These are phyloP conservation scores for Chlorella ohadii DNA, from an alignment of 139 green algal species.

Conservation along the genomic window DNA sequence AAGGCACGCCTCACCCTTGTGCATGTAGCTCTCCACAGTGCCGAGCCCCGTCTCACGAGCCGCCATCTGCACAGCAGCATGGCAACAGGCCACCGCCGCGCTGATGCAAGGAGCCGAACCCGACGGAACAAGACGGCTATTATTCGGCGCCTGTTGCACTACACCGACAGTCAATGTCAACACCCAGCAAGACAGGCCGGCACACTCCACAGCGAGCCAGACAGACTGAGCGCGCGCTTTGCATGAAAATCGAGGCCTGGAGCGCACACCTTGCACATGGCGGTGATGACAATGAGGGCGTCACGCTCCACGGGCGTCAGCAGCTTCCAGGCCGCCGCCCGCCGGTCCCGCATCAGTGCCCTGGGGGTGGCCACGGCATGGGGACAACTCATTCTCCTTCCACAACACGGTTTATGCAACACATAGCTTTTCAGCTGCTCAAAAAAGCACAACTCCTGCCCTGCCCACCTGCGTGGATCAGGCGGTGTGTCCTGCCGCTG, in stretches of 20 bases:
- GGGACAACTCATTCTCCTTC: background rate
- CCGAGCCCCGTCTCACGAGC: slow-evolving; percentile 63
- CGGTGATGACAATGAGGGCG: slow-evolving; percentile 84
- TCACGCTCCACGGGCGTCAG: slow-evolving; percentile 77
- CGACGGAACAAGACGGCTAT: no score
- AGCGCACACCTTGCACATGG: slow-evolving; percentile 87
- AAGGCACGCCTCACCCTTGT: slow-evolving; percentile 43
- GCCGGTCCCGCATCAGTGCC: slow-evolving; percentile 53
- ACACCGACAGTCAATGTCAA: no score
- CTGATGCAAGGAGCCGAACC: no score
- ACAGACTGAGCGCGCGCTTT: no score
- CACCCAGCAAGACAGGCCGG: no score
- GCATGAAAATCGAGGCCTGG: background rate
- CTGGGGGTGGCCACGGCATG: background rate
- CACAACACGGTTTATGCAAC: background rate
- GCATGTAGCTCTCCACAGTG: slow-evolving; percentile 73
- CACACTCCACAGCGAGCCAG: no score
- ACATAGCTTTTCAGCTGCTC: no score
- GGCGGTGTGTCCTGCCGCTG: slow-evolving; percentile 41
- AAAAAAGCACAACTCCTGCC: background rate
- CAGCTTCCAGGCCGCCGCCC: slow-evolving; percentile 45
- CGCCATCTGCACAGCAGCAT: slow-evolving; percentile 52
- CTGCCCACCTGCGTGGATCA: slow-evolving; percentile 42
- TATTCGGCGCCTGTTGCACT: no score
- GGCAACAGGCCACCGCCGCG: no score